phyloP scores from a whole-genome alignment of 1,284 basidiomycete genomes.

The Heterobasidion occidentale region DNA sequence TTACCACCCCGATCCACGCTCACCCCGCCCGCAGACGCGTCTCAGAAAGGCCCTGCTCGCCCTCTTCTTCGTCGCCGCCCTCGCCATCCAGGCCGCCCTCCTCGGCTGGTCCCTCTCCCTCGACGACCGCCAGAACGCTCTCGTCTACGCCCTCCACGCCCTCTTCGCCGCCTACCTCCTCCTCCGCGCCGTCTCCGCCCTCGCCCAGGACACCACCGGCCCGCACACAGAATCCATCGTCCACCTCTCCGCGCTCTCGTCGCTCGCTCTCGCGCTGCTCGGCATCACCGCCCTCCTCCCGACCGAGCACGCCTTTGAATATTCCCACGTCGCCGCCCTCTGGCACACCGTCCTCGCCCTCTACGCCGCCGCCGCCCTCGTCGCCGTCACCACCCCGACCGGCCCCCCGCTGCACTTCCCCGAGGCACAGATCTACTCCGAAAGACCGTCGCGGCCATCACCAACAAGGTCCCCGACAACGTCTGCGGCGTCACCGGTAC shows the following conservation, averaged over 20 bases:
- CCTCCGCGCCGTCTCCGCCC: conserved; percentile 40
- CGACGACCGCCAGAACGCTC: conserved; percentile 28
- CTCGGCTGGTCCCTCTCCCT: conserved; percentile 10
- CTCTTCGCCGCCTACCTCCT: conserved; percentile 57
- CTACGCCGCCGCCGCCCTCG: conserved; percentile 37
- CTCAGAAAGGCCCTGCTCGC: conserved; percentile 47
- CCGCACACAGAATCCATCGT: conserved; percentile 57
- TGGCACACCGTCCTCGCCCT: conserved; percentile 44
- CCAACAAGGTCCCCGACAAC: conserved; percentile 52
- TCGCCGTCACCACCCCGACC: conserved; percentile 54
- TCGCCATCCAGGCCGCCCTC: conserved; percentile 41
- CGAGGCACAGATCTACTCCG: conserved; percentile 62
- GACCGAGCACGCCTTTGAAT: conserved; percentile 15
- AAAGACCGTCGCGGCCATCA: conserved; percentile 54
- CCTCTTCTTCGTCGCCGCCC: conserved; percentile 33
- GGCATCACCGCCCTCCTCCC: conserved; percentile 51
- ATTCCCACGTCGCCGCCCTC: conserved; percentile 22
- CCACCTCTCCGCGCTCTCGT: conserved; percentile 56
- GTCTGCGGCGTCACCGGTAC: conserved; percentile 52
- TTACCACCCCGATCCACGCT: not conserved
- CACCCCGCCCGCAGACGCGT: conserved; percentile 33
- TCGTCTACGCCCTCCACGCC: conserved; percentile 42
- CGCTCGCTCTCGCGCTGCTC: conserved; percentile 42
- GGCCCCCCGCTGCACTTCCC: conserved; percentile 74
- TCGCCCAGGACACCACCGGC: conserved; percentile 40